A percentile compares a stretch with the other conserved stretches of the same genome.
Conservation (phyloP, 1,139 yeast species). For the Hyphopichia khmerensis region DNA sequence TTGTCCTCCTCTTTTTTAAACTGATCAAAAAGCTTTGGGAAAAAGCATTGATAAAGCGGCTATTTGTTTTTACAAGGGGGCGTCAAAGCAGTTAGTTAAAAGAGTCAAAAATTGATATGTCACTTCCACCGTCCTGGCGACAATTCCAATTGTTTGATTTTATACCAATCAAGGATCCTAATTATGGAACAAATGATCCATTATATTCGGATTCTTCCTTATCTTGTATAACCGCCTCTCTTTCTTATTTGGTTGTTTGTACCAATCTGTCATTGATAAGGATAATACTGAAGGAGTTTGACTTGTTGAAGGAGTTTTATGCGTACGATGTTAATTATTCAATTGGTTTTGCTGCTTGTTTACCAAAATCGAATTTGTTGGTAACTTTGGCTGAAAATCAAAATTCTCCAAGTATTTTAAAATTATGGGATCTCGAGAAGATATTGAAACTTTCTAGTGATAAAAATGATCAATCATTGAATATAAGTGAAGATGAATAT, state of each 20-base stretch:
- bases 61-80: too few relatives aligned
- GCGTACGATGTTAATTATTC: conserved; percentile 69
- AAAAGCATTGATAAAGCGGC: too few relatives aligned
- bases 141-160: conserved; percentile 87
- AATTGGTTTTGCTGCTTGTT: conserved; percentile 53
- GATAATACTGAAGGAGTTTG: conserved; percentile 53
- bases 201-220: conserved; percentile 80
- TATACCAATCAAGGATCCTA: conserved; percentile 83
- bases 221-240: conserved; percentile 57
- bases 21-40: background rate
- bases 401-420: conserved; percentile 65
- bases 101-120: conserved; percentile 10
- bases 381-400: conserved; percentile 74
- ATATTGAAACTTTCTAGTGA: conserved; percentile 25
- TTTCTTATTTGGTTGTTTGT: conserved; percentile 58
- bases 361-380: conserved; percentile 50
- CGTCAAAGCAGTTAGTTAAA: too few relatives aligned
- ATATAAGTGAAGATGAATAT: conserved; percentile 25
- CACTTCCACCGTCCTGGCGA: conserved; percentile 59
- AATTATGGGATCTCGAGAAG: conserved; percentile 69
- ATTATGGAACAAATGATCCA: conserved; percentile 57
- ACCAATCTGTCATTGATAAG: conserved; percentile 55
- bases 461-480: conserved; percentile 25
- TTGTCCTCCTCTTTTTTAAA: background rate
- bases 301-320: conserved; percentile 46